Evolutionary conservation across 805 yeast genomes (phyloP), one percentile per base, ranked within the genome.

Genomic region (Lachancea cidri): DNA sequence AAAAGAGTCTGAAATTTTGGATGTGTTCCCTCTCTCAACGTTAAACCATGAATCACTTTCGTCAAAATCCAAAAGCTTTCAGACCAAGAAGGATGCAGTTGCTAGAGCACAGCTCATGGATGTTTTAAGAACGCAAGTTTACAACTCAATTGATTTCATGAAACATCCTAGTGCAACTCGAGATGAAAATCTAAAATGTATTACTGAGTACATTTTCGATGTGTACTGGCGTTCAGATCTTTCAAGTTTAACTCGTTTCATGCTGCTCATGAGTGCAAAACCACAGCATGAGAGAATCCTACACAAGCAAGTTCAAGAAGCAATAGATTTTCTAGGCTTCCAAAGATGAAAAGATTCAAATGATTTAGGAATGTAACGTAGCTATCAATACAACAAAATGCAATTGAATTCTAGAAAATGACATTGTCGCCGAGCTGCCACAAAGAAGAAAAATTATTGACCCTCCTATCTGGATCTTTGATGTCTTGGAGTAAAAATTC

Each of bases 131-230:
- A 58, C 50, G 35, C 54, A 59, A 39, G 55, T 64, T 0, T 53
- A 52, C 17, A 58, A 49, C 16, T 55, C 57, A 6, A 49, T 66
- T 42, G 65, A 66, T 29, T 67, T 62, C 33, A 45, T 65, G 35
- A 48, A 52, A 34, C 57, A 50, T 36, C 63, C 68, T 5, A 44
- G 52, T 13, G 66, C 67, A 2, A 55, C 65, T 1, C 57, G 65
- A 42, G 57, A 60, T 11, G 52, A 47, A n/a, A 65, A 60, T 39
- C 36, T 66, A 34, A 47, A 39, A 11, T 53, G 59, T 22, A 57
- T 69, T 29, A 38, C 64, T 7, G 62, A 62, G n/a, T 65, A 64
- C 43, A 58, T 70, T 32, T 43, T 66, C 33, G 66, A 66, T 20
- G 58, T 59, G 0, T 63, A 53, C 39, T 68, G 71, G 67, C 42